These are phyloP conservation scores for Cucumis cinereus DNA, from an alignment of 306 rosid species.

Conservation along the genomic window DNA sequence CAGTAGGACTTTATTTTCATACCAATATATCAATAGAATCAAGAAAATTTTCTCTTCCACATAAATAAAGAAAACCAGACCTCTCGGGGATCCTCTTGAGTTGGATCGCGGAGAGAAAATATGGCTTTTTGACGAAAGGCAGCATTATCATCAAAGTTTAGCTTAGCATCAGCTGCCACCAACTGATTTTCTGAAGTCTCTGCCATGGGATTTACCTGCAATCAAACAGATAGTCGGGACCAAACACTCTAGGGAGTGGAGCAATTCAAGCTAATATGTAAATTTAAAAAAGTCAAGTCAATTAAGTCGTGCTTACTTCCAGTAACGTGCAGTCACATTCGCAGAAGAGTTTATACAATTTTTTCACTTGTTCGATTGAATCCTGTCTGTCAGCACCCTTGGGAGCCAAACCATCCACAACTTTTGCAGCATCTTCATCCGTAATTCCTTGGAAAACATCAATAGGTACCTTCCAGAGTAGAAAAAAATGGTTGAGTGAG, in stretches of 20 bases:
- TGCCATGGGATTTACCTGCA: slow-evolving; percentile 89
- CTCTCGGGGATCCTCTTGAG: slow-evolving; percentile 99
- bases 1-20: neutral
- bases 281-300: neutral
- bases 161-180: slow-evolving; percentile 99
- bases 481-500: slow-evolving; percentile 11
- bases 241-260: slow-evolving; percentile 1
- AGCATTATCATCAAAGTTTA: slow-evolving; percentile 96
- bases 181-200: slow-evolving; percentile 90
- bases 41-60: neutral
- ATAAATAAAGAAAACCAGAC: slow-evolving; percentile 19
- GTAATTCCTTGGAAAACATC: slow-evolving; percentile 93
- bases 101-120: slow-evolving; percentile 83
- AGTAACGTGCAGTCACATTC: slow-evolving; percentile 81
- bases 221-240: neutral
- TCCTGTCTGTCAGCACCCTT: slow-evolving; percentile 57
- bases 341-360: slow-evolving; percentile 72
- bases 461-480: slow-evolving; percentile 61
- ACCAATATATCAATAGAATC: slow-evolving; percentile 9
- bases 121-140: slow-evolving; percentile 82
- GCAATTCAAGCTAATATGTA: neutral
- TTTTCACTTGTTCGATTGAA: slow-evolving; percentile 95
- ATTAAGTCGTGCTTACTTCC: slow-evolving; percentile 56
- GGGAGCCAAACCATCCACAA: slow-evolving; percentile 94
- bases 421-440: slow-evolving; percentile 87